Evolutionary conservation across 441 rosid species (phyloP), one percentile per base, ranked within the genome.

Genomic region (Euphorbia schlechtendalii): DNA sequence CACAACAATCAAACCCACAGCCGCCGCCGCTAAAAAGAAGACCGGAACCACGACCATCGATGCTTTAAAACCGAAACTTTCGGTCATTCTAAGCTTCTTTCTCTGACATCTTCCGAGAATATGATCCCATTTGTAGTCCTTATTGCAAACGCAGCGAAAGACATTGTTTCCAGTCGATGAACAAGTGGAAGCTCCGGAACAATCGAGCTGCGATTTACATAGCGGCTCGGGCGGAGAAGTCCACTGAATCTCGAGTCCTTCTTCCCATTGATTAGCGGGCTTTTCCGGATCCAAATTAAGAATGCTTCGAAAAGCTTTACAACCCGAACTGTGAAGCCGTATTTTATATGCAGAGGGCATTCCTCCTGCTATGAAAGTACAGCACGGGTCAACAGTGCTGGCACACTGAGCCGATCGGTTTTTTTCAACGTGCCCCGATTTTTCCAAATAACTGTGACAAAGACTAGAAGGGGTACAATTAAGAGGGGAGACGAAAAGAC

Each of bases 241-340:
- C 87, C 89, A 86, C 56, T 84, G 86, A 62, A 84, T 80, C 70
- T 84, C 89, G 41, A 86, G 24, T 28, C 87, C 87, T 36, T 82
- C 83, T 54, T 79, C 84, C 89, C 89, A 86, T 64, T 78, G 73
- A 40, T 25, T 53, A 0, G 74, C 80, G 3, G 76, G 78, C 68
- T 65, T 74, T n/a, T 61, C 59, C 0, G 82, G 81, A 65, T 82
- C 78, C 71, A 82, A 72, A 65, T 77, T 66, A 59, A 82, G 68
- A 41, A 86, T 68, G 69, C 92, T 86, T 73, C 83, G 74, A 30
- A 82, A 86, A 21, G 87, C 89, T 67, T 59, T 76, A 62, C 89
- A 84, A 17, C 92, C 89, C 0, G 86, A 84, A 69, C 64, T 73
- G 60, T 82, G 92, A 57, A 84, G 83, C 74, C 87, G 58, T 9